Evolutionary conservation across 108 stramenopile species (phyloP).

Genomic region (Mediolabrus comicus): DNA sequence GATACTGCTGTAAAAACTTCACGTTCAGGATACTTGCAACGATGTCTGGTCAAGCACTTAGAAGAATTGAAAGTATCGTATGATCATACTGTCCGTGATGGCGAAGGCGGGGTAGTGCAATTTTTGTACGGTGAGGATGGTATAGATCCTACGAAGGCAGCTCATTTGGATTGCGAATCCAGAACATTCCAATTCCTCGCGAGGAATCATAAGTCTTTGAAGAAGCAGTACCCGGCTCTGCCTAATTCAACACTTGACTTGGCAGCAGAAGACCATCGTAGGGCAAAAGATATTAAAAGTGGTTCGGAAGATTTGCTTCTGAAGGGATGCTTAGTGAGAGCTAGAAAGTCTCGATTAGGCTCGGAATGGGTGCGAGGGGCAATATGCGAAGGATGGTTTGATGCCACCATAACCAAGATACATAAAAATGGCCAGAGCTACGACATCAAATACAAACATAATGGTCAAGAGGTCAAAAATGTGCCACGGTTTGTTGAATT

Average conservation of each 20-base stretch:
- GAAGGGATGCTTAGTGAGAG: conserved; percentile 67
- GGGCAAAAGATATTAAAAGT: conserved; percentile 36
- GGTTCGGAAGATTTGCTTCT: conserved; percentile 13
- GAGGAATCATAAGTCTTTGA: conserved; percentile 80
- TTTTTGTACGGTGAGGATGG: conserved; percentile 99
- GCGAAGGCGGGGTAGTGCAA: conserved; percentile 96
- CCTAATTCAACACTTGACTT: conserved; percentile 59
- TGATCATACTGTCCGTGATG: conserved; percentile 97
- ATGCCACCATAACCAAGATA: conserved; percentile 62
- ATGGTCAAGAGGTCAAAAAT: conserved; percentile 49
- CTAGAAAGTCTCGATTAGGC: conserved; percentile 66
- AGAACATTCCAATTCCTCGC: conserved; percentile 87
- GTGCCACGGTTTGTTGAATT: conserved; percentile 72
- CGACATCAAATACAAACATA: conserved; percentile 69
- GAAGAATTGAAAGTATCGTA: conserved; percentile 95
- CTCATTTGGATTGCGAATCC: conserved; percentile 83
- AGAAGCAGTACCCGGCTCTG: conserved; percentile 53
- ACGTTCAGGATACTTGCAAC: conserved; percentile 97
- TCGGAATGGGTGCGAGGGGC: conserved; percentile 71
- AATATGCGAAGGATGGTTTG: conserved; percentile 84
- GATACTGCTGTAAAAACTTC: conserved; percentile 99
- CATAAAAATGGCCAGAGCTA: conserved; percentile 50
- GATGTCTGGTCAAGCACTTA: conserved; percentile 98
- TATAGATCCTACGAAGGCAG: conserved; percentile 89
- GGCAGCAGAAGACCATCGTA: conserved; percentile 56